Evolutionary conservation across 2,329 filamentous ascomycete species (phyloP).

Genomic region (Dactylellina parvicollis): DNA sequence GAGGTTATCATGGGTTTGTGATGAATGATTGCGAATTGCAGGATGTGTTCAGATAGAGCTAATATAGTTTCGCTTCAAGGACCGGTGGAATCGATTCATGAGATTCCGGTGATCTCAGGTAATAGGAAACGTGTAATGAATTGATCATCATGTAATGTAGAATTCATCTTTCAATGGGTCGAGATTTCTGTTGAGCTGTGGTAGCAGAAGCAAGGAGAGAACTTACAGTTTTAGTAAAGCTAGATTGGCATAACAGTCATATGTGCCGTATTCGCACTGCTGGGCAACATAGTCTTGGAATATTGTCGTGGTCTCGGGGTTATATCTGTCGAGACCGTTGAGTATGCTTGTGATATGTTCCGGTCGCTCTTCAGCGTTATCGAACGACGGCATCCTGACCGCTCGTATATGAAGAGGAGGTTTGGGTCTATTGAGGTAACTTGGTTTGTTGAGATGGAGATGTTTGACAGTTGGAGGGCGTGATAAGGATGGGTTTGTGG

Average conservation of each 20-base stretch:
- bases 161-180: neutral
- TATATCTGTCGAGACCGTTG: conserved; percentile 97
- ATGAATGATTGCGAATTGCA: conserved; percentile 21
- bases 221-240: conserved; percentile 97
- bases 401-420: neutral
- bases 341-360: conserved; percentile 93
- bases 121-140: conserved; percentile 94
- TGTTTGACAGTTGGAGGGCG: neutral
- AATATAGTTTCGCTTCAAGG: conserved; percentile 63
- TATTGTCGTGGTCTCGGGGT: conserved; percentile 90
- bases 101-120: conserved; percentile 75
- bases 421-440: conserved; percentile 23
- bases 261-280: conserved; percentile 94
- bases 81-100: conserved; percentile 70
- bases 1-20: neutral
- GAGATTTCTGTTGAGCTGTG: neutral
- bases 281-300: conserved; percentile 94
- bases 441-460: conserved; percentile 5
- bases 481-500: conserved; percentile 32
- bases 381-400: conserved; percentile 65
- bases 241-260: conserved; percentile 96
- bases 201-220: conserved; percentile 30
- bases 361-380: conserved; percentile 90
- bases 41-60: conserved; percentile 75
- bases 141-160: conserved; percentile 74